Evolutionary conservation across 1,139 yeast species (phyloP).

Genomic region (Yamadazyma siamensis): DNA sequence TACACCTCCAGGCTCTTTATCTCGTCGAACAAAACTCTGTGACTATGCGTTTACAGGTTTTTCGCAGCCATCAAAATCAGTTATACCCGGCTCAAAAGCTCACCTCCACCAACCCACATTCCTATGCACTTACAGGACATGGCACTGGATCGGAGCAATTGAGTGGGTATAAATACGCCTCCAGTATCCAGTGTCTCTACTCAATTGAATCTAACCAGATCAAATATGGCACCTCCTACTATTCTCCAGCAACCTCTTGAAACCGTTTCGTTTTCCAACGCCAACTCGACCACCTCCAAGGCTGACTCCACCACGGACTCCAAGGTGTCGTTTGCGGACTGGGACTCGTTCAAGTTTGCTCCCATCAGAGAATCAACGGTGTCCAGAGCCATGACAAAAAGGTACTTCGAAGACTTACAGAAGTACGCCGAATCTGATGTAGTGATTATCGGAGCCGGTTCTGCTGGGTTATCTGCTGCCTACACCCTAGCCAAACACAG

Average conservation of each 20-base stretch:
- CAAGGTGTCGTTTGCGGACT: conserved; percentile 42
- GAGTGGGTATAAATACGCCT: too few species aligned
- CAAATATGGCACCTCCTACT: conserved; percentile 35
- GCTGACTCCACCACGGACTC: conserved; percentile 6
- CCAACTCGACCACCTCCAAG: background rate
- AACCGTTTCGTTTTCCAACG: conserved; percentile 1
- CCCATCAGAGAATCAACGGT: conserved; percentile 79
- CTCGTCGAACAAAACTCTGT: too few species aligned
- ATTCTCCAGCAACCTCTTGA: conserved; percentile 20
- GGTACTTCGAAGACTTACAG: conserved; percentile 73
- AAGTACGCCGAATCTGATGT: conserved; percentile 73
- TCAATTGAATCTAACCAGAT: too few species aligned
- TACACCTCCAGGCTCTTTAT: too few species aligned
- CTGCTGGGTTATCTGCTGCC: conserved; percentile 76
- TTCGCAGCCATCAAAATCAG: too few species aligned
- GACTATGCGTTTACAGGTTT: too few species aligned
- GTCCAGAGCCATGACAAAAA: conserved; percentile 78
- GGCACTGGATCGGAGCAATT: too few species aligned
- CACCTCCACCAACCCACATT: too few species aligned
- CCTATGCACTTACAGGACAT: too few species aligned
- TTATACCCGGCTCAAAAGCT: too few species aligned
- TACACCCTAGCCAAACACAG: conserved; percentile 68
- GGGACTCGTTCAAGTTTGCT: conserved; percentile 66
- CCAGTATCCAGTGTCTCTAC: too few species aligned
- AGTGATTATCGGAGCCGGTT: conserved; percentile 77